A percentile compares a stretch with the other conserved stretches of the same genome.
Conservation (phyloP, 2,329 filamentous ascomycete species). For the Chrysoporthe puriensis region DNA sequence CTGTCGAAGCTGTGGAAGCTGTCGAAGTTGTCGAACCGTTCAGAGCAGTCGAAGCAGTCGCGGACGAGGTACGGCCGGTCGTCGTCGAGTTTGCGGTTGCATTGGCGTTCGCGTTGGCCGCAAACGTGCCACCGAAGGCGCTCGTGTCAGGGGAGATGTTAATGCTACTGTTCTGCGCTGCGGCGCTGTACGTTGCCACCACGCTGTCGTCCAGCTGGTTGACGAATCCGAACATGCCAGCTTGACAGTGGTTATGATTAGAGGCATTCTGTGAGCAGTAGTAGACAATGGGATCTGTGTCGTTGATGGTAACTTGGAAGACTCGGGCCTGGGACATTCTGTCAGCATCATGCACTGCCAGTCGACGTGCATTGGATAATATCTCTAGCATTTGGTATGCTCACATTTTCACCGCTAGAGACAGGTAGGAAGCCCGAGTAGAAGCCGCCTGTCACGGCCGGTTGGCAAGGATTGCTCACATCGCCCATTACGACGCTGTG, state of each 20-base stretch:
- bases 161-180: conserved; percentile 7
- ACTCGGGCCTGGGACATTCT: conserved; percentile 35
- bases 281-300: conserved; percentile 48
- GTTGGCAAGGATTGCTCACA: conserved; percentile 53
- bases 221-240: conserved; percentile 50
- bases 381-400: background rate
- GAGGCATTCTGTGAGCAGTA: conserved; percentile 48
- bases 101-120: background rate
- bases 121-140: conserved; percentile 2
- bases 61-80: background rate
- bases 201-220: conserved; percentile 38
- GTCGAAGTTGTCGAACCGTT: background rate
- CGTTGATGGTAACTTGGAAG: conserved; percentile 48
- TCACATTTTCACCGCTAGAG: conserved; percentile 31
- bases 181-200: conserved; percentile 34
- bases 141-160: conserved; percentile 8
- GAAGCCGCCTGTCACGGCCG: conserved; percentile 45
- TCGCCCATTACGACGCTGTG: conserved; percentile 54
- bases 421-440: conserved; percentile 52
- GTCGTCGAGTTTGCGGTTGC: conserved; percentile 4
- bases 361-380: background rate
- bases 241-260: conserved; percentile 42
- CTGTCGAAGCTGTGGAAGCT: background rate
- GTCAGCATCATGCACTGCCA: background rate
- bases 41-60: background rate